phyloP scores from a whole-genome alignment of 2,329 filamentous ascomycete genomes.

The Diaporthe velutina region DNA sequence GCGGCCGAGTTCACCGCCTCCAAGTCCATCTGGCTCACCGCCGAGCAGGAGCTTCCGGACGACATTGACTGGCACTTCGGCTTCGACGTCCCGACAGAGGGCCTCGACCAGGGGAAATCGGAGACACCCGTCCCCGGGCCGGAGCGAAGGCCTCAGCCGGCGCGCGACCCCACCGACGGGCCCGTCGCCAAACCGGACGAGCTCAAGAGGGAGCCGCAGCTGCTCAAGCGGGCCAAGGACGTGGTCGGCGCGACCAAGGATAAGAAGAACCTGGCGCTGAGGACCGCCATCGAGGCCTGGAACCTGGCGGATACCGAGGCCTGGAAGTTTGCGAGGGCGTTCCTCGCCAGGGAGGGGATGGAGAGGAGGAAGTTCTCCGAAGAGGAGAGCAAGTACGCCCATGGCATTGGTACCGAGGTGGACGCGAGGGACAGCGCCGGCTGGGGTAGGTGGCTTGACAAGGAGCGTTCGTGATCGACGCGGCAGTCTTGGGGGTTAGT shows the following conservation, averaged over 20 bases:
- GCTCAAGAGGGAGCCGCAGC: slow-evolving; percentile 64
- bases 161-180: slow-evolving; percentile 61
- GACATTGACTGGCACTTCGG: slow-evolving; percentile 93
- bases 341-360: slow-evolving; percentile 70
- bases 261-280: slow-evolving; percentile 59
- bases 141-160: slow-evolving; percentile 66
- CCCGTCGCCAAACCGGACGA: slow-evolving; percentile 66
- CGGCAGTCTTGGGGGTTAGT: not conserved
- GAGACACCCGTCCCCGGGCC: slow-evolving; percentile 70
- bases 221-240: slow-evolving; percentile 63
- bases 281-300: slow-evolving; percentile 72
- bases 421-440: slow-evolving; percentile 44
- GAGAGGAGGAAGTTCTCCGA: slow-evolving; percentile 79
- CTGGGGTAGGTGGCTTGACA: slow-evolving; percentile 23
- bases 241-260: slow-evolving; percentile 56
- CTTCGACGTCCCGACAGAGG: slow-evolving; percentile 78
- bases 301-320: slow-evolving; percentile 81
- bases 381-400: slow-evolving; percentile 74
- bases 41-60: slow-evolving; percentile 72
- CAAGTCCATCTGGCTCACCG: slow-evolving; percentile 84
- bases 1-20: slow-evolving; percentile 75
- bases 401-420: slow-evolving; percentile 69
- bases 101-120: slow-evolving; percentile 65
- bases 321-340: slow-evolving; percentile 81
- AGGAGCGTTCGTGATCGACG: not conserved